Base-by-base conservation (phyloP, 768 basidiomycete genomes). In the Polyporus arcularius region DNA sequence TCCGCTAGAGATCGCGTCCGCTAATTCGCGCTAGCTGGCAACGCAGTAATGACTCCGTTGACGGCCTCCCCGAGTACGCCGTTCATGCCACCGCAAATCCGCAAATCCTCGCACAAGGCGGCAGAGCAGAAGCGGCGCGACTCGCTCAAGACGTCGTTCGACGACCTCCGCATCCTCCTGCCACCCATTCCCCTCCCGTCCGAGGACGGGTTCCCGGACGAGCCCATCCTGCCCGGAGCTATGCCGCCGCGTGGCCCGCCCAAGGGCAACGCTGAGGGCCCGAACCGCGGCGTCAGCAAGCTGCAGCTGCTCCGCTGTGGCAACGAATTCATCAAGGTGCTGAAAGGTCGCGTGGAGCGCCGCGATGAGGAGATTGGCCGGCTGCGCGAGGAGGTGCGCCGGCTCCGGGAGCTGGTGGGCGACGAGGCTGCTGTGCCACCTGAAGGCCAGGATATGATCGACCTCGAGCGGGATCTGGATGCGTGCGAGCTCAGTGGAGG, bases 101-200 rank as follows among this genome's bases (percentile, higher is more conserved):
- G 85, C 60, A 93, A 92, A 73, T 88, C 88, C 31, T 92, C 92
- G 7, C 92, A 99, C 75, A 98, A 98, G 75, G 92, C 88, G 12
- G 97, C 97, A 5, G 97, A 99, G 74, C 97, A 99, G 73, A 95
- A 96, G 72, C 89, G 97, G 47, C 87, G 97, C 9, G 96, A 99
- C 74, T 95, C 93, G 46, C 85, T 98, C 61, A 99, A 98, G 77
- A 88, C 90, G 15, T 94, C 95, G 4, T 98, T 90, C 68, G 92
- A 94, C 67, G 91, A 93, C 55, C 80, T 94, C 11, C 89, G 92
- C 15, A 72, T 79, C 16, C 79, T 98, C 15, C 82, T 99, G 0
- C 97, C 97, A 1, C 92, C 93, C 7, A 92, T 97, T 67, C 89
- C 93, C 10, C 79, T 93, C 1, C 88, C 92, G 2, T 85, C 86